These are phyloP conservation scores for Daldinia caldariorum DNA, from an alignment of 495 filamentous ascomycete species.

Conservation along the genomic window DNA sequence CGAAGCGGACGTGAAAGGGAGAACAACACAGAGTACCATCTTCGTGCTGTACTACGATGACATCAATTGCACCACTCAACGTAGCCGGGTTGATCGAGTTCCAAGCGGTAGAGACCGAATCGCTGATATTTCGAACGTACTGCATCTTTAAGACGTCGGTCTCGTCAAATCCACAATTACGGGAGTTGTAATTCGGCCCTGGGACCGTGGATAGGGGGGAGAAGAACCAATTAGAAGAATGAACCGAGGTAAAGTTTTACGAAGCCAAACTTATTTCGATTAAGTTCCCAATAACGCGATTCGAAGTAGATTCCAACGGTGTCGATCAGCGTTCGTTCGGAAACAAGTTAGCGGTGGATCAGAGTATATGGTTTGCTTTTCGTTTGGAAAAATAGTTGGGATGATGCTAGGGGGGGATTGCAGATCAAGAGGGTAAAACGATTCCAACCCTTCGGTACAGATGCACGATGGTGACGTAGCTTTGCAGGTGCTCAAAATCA, in stretches of 20 bases:
- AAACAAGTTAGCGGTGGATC: neutral
- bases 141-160: slow-evolving; percentile 70
- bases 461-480: slow-evolving; percentile 40
- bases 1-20: slow-evolving; percentile 98
- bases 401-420: slow-evolving; percentile 2
- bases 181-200: slow-evolving; percentile 18
- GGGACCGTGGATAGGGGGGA: slow-evolving; percentile 22
- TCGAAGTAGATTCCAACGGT: slow-evolving; percentile 9
- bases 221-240: slow-evolving; percentile 8
- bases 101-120: slow-evolving; percentile 98
- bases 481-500: slow-evolving; percentile 29
- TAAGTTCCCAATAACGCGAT: neutral
- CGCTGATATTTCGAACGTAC: slow-evolving; percentile 95
- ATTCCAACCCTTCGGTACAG: slow-evolving; percentile 25
- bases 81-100: slow-evolving; percentile 99
- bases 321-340: neutral
- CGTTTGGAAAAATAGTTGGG: slow-evolving; percentile 7
- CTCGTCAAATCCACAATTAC: neutral
- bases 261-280: neutral
- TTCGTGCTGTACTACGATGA: slow-evolving; percentile 97
- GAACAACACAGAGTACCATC: slow-evolving; percentile 90
- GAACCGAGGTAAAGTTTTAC: slow-evolving; percentile 8
- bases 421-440: slow-evolving; percentile 16
- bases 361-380: neutral
- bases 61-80: slow-evolving; percentile 96